phyloP scores from a whole-genome alignment of 78 protist species.

The Dictyostelium discoideum region DNA sequence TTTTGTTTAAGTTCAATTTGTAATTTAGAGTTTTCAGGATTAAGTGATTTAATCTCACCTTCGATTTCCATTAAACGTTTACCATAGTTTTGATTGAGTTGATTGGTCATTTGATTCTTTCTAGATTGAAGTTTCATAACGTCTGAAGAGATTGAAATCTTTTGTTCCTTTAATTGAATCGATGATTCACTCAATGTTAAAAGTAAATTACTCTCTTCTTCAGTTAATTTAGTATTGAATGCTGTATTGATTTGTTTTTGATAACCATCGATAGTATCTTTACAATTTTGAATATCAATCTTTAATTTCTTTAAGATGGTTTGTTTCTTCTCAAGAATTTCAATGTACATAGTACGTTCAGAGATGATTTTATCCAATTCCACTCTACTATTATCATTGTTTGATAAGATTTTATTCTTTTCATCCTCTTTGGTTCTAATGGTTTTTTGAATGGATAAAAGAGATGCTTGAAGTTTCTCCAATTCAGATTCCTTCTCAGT shows the following conservation, averaged over 20 bases:
- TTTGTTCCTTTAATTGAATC: constrained; percentile 29
- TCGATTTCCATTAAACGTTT: constrained; percentile 30
- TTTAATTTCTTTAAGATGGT: not conserved
- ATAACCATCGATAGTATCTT: constrained; percentile 2
- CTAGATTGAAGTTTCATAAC: not conserved
- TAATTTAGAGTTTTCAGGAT: not conserved
- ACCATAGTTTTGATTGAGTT: constrained; percentile 29
- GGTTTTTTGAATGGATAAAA: not conserved
- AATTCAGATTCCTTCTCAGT: not conserved
- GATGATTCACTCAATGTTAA: not conserved
- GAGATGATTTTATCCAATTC: not conserved
- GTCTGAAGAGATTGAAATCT: not conserved
- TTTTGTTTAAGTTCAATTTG: not conserved
- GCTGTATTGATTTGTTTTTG: constrained; percentile 20
- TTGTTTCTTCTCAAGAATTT: not conserved
- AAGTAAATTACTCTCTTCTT: constrained; percentile 29
- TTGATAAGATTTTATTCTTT: not conserved
- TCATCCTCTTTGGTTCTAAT: not conserved
- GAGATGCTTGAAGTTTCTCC: not conserved
- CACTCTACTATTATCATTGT: not conserved
- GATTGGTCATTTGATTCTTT: constrained; percentile 16
- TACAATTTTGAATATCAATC: not conserved
- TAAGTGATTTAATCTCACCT: not conserved
- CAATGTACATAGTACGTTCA: not conserved
- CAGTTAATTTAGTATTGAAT: constrained; percentile 30